Evolutionary conservation across 2,329 filamentous ascomycete species (phyloP).

Genomic region (Fusarium sterilihyphosum): DNA sequence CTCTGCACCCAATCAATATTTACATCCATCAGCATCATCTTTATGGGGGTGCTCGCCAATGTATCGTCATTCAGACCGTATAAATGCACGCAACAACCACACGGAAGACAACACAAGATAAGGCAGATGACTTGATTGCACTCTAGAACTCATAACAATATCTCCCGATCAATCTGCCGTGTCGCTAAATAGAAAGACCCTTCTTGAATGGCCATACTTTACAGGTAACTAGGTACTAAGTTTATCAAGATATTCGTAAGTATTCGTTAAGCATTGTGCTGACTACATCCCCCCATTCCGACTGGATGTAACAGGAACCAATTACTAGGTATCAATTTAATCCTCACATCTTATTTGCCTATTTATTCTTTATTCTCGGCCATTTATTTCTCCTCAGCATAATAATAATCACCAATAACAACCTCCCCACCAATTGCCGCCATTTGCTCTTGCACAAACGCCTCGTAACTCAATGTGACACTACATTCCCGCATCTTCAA

Average conservation of each 20-base stretch:
- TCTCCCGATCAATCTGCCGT: background rate
- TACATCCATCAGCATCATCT: background rate
- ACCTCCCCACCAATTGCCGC: slow-evolving; percentile 6
- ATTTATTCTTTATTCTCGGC: background rate
- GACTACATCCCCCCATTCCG: background rate
- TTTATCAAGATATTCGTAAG: background rate
- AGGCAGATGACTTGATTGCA: background rate
- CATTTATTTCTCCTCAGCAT: slow-evolving; percentile 9
- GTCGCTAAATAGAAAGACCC: background rate
- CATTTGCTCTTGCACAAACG: slow-evolving; percentile 15
- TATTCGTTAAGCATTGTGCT: background rate
- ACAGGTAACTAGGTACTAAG: background rate
- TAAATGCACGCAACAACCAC: background rate
- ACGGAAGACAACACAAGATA: background rate
- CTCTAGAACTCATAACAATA: background rate
- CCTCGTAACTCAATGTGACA: slow-evolving; percentile 31
- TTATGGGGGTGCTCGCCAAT: background rate
- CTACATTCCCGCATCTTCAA: slow-evolving; percentile 24
- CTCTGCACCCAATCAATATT: background rate
- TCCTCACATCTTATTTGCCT: background rate
- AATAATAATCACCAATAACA: background rate
- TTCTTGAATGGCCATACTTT: background rate
- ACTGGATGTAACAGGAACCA: background rate
- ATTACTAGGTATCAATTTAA: background rate
- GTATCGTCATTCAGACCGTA: slow-evolving; percentile 1